Evolutionary conservation across 2,329 filamentous ascomycete genomes (phyloP).

Genomic region (Ophiostoma perfectum): DNA sequence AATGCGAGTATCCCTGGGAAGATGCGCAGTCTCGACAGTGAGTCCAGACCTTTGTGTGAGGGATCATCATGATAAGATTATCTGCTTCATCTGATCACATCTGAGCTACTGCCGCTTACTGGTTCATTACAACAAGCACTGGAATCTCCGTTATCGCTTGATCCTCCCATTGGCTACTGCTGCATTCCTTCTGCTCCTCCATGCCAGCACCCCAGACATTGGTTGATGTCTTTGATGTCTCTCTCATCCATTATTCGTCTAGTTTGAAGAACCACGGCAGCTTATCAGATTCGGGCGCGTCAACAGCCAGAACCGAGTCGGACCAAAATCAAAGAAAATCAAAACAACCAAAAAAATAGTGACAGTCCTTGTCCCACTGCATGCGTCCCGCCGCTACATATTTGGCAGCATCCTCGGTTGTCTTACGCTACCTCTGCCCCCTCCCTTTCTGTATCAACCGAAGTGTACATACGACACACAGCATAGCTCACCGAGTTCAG

Average conservation of each 20-base stretch:
- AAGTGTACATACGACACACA: no score
- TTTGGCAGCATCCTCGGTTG: no score
- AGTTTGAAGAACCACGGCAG: neutral
- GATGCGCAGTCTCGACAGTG: no score
- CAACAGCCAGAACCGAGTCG: neutral
- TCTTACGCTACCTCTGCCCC: no score
- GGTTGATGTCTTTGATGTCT: neutral
- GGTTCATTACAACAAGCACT: neutral
- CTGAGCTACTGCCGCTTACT: neutral
- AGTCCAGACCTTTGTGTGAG: neutral
- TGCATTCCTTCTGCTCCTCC: neutral
- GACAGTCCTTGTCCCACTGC: no score
- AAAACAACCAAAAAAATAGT: no score
- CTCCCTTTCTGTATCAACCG: no score
- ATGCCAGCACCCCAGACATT: neutral
- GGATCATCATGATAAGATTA: neutral
- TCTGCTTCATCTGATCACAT: neutral
- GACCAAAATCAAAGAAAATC: no score
- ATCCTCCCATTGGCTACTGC: no score
- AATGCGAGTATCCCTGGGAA: no score
- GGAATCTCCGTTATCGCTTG: neutral
- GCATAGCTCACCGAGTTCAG: no score
- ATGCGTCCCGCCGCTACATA: no score
- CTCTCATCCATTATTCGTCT: neutral
- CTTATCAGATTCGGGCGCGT: slow-evolving; percentile 1